phyloP scores from a whole-genome alignment of 1,284 basidiomycete species.

The Ganoderma boninense region DNA sequence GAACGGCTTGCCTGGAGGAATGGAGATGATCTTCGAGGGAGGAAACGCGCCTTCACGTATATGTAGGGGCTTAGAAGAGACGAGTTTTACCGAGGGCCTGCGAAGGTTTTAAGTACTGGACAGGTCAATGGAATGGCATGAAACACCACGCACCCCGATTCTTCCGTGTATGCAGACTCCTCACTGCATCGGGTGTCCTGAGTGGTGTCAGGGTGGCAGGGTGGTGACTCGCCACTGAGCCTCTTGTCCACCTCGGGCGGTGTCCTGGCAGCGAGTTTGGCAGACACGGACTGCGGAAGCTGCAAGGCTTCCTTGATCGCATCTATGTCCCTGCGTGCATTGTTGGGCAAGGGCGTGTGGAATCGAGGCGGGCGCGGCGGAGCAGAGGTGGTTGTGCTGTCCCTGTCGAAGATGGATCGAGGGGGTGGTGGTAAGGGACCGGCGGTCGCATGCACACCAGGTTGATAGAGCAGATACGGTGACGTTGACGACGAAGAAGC shows the following conservation, averaged over 20 bases:
- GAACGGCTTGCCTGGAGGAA: conserved; percentile 26
- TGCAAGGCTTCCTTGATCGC: conserved; percentile 64
- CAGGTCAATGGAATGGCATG: background rate
- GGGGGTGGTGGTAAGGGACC: conserved; percentile 77
- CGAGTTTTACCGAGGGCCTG: conserved; percentile 31
- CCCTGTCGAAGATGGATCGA: conserved; percentile 54
- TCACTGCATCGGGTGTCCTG: conserved; percentile 14
- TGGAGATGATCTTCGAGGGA: conserved; percentile 51
- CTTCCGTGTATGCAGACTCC: conserved; percentile 22
- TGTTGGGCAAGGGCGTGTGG: conserved; percentile 55
- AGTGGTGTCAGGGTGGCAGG: conserved; percentile 14
- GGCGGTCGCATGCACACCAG: conserved; percentile 73
- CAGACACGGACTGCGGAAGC: conserved; percentile 60
- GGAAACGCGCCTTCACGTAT: conserved; percentile 74
- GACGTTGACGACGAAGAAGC: conserved; percentile 25
- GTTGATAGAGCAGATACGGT: conserved; percentile 67
- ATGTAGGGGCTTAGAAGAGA: conserved; percentile 48
- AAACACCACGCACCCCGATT: conserved; percentile 24
- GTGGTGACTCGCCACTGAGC: conserved; percentile 15
- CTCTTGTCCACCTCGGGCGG: conserved; percentile 23
- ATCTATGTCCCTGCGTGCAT: conserved; percentile 55
- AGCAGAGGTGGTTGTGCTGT: conserved; percentile 51
- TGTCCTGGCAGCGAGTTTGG: conserved; percentile 49
- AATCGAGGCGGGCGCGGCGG: conserved; percentile 73
- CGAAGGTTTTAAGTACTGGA: background rate